These are phyloP conservation scores for Claviceps spartinae DNA, from an alignment of 2,329 filamentous ascomycete genomes.

Conservation along the genomic window DNA sequence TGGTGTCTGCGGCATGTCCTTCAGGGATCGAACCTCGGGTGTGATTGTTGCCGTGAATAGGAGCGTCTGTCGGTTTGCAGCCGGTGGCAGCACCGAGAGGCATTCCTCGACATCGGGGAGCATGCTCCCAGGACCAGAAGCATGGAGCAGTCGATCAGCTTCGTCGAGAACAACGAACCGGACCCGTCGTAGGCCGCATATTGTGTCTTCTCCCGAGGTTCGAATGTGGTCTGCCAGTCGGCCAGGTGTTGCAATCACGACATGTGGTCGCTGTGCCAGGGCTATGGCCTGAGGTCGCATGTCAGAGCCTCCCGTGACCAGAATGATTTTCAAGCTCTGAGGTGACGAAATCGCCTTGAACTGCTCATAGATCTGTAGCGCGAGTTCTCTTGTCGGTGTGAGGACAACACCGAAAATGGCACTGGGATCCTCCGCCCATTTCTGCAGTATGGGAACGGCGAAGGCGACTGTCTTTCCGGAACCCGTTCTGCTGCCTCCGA, in stretches of 20 bases:
- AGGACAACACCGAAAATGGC: constrained; percentile 83
- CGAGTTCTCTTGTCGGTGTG: constrained; percentile 83
- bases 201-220: constrained; percentile 81
- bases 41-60: constrained; percentile 96
- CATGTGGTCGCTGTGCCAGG: constrained; percentile 67
- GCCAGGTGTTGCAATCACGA: constrained; percentile 90
- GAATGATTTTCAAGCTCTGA: constrained; percentile 71
- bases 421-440: constrained; percentile 82
- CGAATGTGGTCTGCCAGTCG: constrained; percentile 87
- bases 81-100: constrained; percentile 64
- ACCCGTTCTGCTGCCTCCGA: constrained; percentile 86
- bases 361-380: constrained; percentile 92
- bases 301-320: constrained; percentile 87
- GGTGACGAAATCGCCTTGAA: constrained; percentile 84
- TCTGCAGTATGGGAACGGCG: constrained; percentile 83
- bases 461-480: constrained; percentile 97
- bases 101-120: constrained; percentile 88
- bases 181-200: constrained; percentile 65
- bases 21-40: constrained; percentile 76
- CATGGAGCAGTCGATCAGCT: constrained; percentile 74
- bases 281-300: constrained; percentile 85
- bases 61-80: constrained; percentile 72
- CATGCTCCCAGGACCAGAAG: constrained; percentile 69
- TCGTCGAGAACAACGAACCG: constrained; percentile 88
- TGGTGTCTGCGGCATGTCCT: constrained; percentile 56